These are phyloP conservation scores for Rutstroemia sp. DNA, from an alignment of 2,329 filamentous ascomycete genomes.

Conservation along the genomic window DNA sequence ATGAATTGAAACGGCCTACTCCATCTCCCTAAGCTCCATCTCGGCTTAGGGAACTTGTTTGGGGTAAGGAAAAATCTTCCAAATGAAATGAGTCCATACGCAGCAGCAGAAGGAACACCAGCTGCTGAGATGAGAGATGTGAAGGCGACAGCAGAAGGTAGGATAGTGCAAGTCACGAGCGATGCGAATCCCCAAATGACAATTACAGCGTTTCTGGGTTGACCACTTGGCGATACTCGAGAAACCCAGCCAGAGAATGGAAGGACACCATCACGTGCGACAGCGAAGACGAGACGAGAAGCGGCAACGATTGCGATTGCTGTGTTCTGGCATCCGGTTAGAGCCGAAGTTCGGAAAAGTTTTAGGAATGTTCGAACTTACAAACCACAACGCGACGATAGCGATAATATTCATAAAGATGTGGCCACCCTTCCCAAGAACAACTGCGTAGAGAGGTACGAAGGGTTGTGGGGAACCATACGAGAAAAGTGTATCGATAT, in stretches of 20 bases:
- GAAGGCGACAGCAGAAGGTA: slow-evolving; percentile 15
- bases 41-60: slow-evolving; percentile 9
- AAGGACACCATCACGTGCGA: slow-evolving; percentile 13
- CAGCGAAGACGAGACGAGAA: slow-evolving; percentile 13
- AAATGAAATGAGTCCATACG: slow-evolving; percentile 12
- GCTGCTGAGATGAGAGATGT: slow-evolving; percentile 11
- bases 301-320: slow-evolving; percentile 13
- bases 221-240: slow-evolving; percentile 9
- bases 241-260: slow-evolving; percentile 10
- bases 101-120: slow-evolving; percentile 12
- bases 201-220: slow-evolving; percentile 14
- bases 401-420: slow-evolving; percentile 11
- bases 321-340: slow-evolving; percentile 6
- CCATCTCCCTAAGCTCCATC: slow-evolving; percentile 11
- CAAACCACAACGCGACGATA: slow-evolving; percentile 10
- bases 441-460: slow-evolving; percentile 12
- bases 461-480: slow-evolving; percentile 13
- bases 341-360: not conserved
- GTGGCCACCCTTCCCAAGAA: slow-evolving; percentile 10
- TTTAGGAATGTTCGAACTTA: not conserved
- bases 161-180: slow-evolving; percentile 10
- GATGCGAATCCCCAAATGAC: slow-evolving; percentile 10
- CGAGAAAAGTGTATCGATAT: slow-evolving; percentile 10
- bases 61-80: slow-evolving; percentile 13
- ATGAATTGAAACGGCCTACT: slow-evolving; percentile 9